Conservation (phyloP, 768 basidiomycete species). For the Neoboletus subvelutipes region DNA sequence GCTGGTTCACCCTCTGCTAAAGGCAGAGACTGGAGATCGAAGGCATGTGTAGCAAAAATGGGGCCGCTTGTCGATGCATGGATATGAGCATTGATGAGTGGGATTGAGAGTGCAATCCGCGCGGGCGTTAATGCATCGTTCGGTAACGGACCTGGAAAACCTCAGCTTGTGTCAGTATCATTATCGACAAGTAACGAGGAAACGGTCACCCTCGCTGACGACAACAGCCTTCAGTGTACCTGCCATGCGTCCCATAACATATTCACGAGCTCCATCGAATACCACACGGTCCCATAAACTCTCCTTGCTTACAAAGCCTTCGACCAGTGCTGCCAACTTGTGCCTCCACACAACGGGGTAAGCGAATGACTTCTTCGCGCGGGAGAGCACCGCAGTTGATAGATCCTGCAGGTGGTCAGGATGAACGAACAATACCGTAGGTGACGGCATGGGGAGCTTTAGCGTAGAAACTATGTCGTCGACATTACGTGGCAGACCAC, state of each 20-base stretch:
- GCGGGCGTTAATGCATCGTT: conserved; percentile 55
- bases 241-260: conserved; percentile 59
- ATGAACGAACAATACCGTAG: conserved; percentile 76
- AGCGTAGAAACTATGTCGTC: conserved; percentile 49
- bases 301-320: conserved; percentile 76
- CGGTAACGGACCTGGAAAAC: conserved; percentile 46
- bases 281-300: conserved; percentile 84
- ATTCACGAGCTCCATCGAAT: conserved; percentile 64
- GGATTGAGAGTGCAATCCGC: conserved; percentile 74
- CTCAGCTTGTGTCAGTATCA: neutral
- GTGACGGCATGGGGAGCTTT: conserved; percentile 62
- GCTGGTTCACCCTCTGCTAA: conserved; percentile 34
- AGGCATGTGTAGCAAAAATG: conserved; percentile 76
- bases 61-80: conserved; percentile 72
- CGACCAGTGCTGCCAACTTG: conserved; percentile 63
- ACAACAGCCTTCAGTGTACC: conserved; percentile 65
- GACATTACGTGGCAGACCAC: conserved; percentile 32
- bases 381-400: conserved; percentile 49
- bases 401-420: conserved; percentile 61
- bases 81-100: conserved; percentile 62
- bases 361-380: conserved; percentile 53
- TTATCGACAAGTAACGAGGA: neutral
- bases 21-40: conserved; percentile 80
- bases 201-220: conserved; percentile 64
- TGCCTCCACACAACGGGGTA: conserved; percentile 74